Base-by-base conservation (phyloP, 169 alveolate genomes). In the Plasmodium chabaudi region DNA sequence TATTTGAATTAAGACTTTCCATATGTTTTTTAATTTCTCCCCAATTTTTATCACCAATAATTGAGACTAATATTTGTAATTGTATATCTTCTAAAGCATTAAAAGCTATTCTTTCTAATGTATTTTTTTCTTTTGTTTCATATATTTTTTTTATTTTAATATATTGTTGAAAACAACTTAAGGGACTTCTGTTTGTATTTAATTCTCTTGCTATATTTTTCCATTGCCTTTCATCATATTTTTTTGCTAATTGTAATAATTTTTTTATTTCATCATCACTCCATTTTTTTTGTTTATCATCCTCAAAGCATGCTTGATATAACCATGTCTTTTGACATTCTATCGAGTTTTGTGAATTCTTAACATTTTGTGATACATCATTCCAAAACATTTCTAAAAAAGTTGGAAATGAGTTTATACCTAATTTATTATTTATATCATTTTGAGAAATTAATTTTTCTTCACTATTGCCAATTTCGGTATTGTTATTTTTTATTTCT, bases 301-400 rank as follows among this genome's bases (percentile, higher is more conserved):
- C 91, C 23, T 79, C 89, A 70, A 86, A 86, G 10, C 91, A 68
- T 12, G 63, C 79, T 55, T 86, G 39, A 63, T 86, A 70, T 51
- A 86, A 61, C 91, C 91, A 86, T 15, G 56, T 70, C 34, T 27
- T 86, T 59, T 86, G 91, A 39, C 91, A 86, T 15, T 86, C 91
- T 12, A 51, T 68, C 1, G 70, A 56, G 4, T 49, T 70, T 53
- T 65, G 75, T 0, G 15, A 17, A 17, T 69, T 86, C n/a, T 61
- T 46, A 13, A 68, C 19, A 27, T 60, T 59, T 46, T 72, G 3
- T 19, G 91, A 59, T 13, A 86, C 75, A 15, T 69, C 68, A 9
- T 69, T 25, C 91, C 91, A 86, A 70, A 86, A 86, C 2, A 15
- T 17, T 49, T 34, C 21, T 25, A 69, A 57, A 70, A 86, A 86